Evolutionary conservation across 257 asterid species (phyloP), one percentile per base, ranked within the genome.

Genomic region (Plantago ovata): DNA sequence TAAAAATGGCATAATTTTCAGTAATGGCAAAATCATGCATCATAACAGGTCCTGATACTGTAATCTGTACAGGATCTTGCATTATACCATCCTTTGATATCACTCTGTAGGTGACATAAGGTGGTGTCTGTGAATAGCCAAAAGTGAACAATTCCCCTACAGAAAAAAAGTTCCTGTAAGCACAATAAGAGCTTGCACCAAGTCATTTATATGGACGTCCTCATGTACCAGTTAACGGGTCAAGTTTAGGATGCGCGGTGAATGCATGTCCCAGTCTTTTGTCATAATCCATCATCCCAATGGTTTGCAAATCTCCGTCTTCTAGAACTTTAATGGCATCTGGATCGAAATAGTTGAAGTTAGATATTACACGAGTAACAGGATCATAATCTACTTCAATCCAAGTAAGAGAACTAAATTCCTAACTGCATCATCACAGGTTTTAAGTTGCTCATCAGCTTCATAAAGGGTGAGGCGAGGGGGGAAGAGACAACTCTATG

Each of bases 1-100:
- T 72, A 73, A 91, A 83, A 63, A 91, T 68, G 3, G 95, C 95
- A 81, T 85, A 91, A 65, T 91, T 91, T 75, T 91, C 95, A 66
- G 98, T 87, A 70, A 90, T 90, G 78, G 98, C 98, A 70, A 90
- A 90, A 75, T 90, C 98, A 71, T 90, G 98, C 95, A 91, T 85
- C 98, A 91, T 85, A 69, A 87, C 66, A 61, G 98, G 76, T 13
- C 69, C 87, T 61, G 95, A 53, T 54, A 91, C 68, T 63, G 98
- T 87, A 57, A 91, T 87, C 40, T 96, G 92, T 72, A 91, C 98
- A 5, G 95, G 94, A 65, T 87, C 98, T 58, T 87, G 72, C 98
- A 91, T 91, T 41, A 61, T 59, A 13, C 98, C 98, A 54, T 83
- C 96, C 77, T 78, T 87, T 47, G 98, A 87, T 79, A 91, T 74